Evolutionary conservation across 169 alveolate species (phyloP), one percentile per base, ranked within the genome.

Genomic region (Plasmodium blacklocki): DNA sequence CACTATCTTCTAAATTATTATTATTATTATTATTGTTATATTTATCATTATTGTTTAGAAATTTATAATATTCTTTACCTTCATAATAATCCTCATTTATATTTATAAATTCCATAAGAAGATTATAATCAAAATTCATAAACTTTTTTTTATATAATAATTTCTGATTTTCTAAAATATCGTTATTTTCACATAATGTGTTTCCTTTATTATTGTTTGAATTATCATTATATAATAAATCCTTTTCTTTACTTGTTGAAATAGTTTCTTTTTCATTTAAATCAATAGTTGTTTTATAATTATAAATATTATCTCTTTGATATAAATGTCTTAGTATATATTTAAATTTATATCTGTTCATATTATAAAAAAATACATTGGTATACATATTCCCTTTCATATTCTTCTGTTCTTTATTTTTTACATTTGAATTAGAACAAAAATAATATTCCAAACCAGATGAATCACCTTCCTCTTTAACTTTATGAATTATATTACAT

Each of bases 71-170:
- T 3, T 15, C 52, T 43, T 29, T 78, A 15, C 18, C 70, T 12
- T 58, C 67, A 5, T 58, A 45, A 26, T 19, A 5, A 7, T 52
- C 45, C 7, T 47, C 56, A n/a, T 18, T 58, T 67, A 62, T 29
- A 14, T 23, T 59, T 58, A 23, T 39, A 50, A 74, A 74, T 3
- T 74, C 66, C 4, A 3, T 45, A 14, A 74, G 15, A 14, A 64
- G n/a, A 14, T 74, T 73, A 8, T 19, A 62, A 64, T 60, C 63
- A 52, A 74, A 58, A 52, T 60, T 58, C 9, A 60, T 62, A 32
- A 74, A 74, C 12, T 39, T 26, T 58, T 7, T n/a, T 23, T 32
- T 2, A 26, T 62, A 19, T 26, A 14, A 26, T 26, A 15, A 15
- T 19, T 62, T 62, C 29, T 19, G 71, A 1, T 21, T 26, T 12